Conservation (phyloP, 768 basidiomycete species). For the Pisolithus microcarpus region DNA sequence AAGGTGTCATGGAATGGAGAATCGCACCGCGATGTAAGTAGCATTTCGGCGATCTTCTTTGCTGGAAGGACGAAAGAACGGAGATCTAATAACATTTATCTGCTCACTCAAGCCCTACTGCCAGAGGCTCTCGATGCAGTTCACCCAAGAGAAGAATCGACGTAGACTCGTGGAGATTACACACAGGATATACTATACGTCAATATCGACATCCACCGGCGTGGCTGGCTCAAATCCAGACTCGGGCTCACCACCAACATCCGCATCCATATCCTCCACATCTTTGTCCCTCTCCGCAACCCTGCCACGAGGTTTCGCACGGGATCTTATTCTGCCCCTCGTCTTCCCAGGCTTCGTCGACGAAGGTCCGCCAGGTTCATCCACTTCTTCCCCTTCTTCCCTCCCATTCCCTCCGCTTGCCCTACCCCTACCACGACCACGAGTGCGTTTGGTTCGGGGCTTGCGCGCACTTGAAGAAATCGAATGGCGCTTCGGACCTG, state of each 20-base stretch:
- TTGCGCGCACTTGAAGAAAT: constrained; percentile 8
- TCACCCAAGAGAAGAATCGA: too few relatives aligned
- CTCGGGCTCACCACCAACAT: constrained; percentile 23
- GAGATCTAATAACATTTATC: too few relatives aligned
- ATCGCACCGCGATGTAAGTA: too few relatives aligned
- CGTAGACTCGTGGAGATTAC: constrained; percentile 5
- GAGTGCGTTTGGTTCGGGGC: constrained; percentile 20
- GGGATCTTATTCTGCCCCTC: constrained; percentile 21
- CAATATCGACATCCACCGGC: constrained; percentile 32
- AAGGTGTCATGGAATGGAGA: too few relatives aligned
- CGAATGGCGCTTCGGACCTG: constrained; percentile 12
- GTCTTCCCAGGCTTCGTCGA: constrained; percentile 27
- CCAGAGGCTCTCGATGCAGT: too few relatives aligned
- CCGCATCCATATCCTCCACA: constrained; percentile 25
- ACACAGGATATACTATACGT: constrained; percentile 38
- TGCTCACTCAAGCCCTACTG: too few relatives aligned
- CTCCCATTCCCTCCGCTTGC: constrained; percentile 20
- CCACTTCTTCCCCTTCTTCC: constrained; percentile 35
- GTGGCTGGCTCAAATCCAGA: constrained; percentile 29
- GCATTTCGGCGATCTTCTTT: too few relatives aligned
- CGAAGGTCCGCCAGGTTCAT: constrained; percentile 19
- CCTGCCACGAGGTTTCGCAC: constrained; percentile 16
- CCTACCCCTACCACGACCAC: constrained; percentile 30
- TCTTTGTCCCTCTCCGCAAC: constrained; percentile 22
- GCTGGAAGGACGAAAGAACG: too few relatives aligned